Percentiles rank a stretch among this genome's conserved stretches.
Conservation (phyloP, 371 early-diverging fungal species). For the Rhizopus sp. region DNA sequence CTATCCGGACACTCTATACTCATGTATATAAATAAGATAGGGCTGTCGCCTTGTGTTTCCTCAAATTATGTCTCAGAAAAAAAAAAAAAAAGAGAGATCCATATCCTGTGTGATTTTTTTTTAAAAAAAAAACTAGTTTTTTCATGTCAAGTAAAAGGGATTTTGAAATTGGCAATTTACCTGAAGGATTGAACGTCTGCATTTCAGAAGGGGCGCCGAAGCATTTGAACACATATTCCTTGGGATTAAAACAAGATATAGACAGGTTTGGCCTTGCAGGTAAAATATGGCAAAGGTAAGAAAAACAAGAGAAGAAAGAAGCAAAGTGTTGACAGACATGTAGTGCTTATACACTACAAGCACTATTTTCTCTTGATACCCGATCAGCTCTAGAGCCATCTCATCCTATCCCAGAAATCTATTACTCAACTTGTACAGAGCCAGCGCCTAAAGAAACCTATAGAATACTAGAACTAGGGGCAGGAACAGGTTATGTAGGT, state of each 20-base stretch:
- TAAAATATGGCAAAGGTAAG: constrained; percentile 56
- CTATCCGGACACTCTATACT: no score
- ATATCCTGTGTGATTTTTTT: constrained; percentile 1
- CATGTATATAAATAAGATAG: no score
- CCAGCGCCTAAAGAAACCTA: constrained; percentile 19
- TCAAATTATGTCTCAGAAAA: no score
- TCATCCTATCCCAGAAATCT: constrained; percentile 35
- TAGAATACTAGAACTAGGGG: constrained; percentile 50
- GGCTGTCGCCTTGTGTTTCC: no score
- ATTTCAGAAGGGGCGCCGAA: constrained; percentile 38
- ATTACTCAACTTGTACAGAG: constrained; percentile 11
- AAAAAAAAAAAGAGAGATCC: no score
- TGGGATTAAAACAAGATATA: constrained; percentile 44
- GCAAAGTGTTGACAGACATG: no score
- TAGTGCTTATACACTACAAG: constrained; percentile 50
- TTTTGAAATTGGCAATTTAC: constrained; percentile 40
- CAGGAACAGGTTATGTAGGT: constrained; percentile 64
- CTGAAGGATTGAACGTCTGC: constrained; percentile 41
- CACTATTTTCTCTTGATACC: constrained; percentile 34
- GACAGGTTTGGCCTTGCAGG: constrained; percentile 49
- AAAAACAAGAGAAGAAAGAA: background rate
- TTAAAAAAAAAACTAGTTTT: background rate
- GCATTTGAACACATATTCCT: constrained; percentile 11
- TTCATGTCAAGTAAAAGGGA: constrained; percentile 13
- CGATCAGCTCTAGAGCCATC: constrained; percentile 18